A percentile compares a stretch with the other conserved stretches of the same genome.
Evolutionary conservation across 257 asterid genomes (phyloP).

Genomic region (Nicotiana obtusifolia): DNA sequence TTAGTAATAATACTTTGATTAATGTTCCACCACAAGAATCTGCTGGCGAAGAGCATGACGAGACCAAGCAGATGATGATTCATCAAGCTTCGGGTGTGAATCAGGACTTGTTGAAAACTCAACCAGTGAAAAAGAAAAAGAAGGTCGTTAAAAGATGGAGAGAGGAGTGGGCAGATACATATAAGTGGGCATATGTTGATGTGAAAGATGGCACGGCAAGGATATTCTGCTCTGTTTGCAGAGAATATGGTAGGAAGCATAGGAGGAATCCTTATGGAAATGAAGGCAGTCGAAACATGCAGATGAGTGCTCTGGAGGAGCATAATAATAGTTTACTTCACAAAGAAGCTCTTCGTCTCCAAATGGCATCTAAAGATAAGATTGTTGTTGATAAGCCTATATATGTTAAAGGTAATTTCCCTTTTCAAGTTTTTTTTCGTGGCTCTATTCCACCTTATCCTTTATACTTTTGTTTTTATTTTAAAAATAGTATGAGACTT

Average conservation of each 20-base stretch:
- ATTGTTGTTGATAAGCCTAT: slow-evolving; percentile 77
- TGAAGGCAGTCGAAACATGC: slow-evolving; percentile 99
- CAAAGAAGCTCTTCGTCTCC: slow-evolving; percentile 97
- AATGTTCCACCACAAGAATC: slow-evolving; percentile 70
- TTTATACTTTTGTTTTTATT: neutral
- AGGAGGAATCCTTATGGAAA: slow-evolving; percentile 98
- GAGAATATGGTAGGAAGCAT: slow-evolving; percentile 97
- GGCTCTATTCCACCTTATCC: slow-evolving; percentile 1
- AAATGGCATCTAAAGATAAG: slow-evolving; percentile 94
- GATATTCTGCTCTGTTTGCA: slow-evolving; percentile 94
- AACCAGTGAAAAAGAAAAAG: slow-evolving; percentile 82
- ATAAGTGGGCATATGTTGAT: slow-evolving; percentile 98
- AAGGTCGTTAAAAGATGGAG: slow-evolving; percentile 99
- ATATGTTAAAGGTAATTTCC: slow-evolving; percentile 72
- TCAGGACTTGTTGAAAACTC: slow-evolving; percentile 63
- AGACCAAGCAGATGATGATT: slow-evolving; percentile 60
- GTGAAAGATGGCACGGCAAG: slow-evolving; percentile 91
- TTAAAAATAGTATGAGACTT: neutral
- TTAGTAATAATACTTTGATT: slow-evolving; percentile 58
- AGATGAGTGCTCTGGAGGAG: slow-evolving; percentile 99
- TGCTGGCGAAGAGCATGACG: slow-evolving; percentile 67
- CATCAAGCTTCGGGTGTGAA: slow-evolving; percentile 63
- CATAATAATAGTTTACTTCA: slow-evolving; percentile 98
- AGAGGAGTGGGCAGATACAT: slow-evolving; percentile 99
- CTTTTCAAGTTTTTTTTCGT: neutral